Base-by-base conservation (phyloP, 2,329 filamentous ascomycete genomes). In the Alternaria sp. region DNA sequence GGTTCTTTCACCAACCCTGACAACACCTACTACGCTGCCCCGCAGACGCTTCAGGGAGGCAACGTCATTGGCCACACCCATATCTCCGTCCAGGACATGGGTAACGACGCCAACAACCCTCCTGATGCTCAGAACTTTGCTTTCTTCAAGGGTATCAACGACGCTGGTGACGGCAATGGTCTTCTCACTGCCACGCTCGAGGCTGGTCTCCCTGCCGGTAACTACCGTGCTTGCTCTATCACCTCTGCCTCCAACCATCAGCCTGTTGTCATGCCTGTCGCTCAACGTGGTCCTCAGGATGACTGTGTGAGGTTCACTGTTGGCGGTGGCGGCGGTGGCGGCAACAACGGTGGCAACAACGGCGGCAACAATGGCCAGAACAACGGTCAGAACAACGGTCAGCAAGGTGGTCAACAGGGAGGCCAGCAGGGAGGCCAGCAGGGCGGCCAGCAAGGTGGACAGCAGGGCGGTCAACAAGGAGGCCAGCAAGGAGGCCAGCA, bases 81-180 rank as follows among this genome's bases (percentile, higher is more conserved):
- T 70, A 81, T 88, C 63, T 85, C 84, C 6, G 80, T 87, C 19
- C 86, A 88, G 70, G 79, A 83, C 44, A 73, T 87, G 43, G 75
- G 75, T 13, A 73, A 74, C 32, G 67, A 79, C 32, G 59, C 81
- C 45, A 80, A 79, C 45, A 73, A 71, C 6, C 77, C 83, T 58
- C 73, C 80, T 46, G 70, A 83, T 62, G 68, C 83, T 50, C 69
- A 82, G 10, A 78, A 79, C 19, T 88, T 87, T 72, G 83, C 79
- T 23, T 88, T 86, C 77, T 88, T 88, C 82, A 87, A 87, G 79
- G 86, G 86, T 61, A 82, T 88, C 71, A 86, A 88, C 67, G 83
- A 87, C 64, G 78, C 72, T 21, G 85, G 83, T 40, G 79, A 86
- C 62, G 81, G 82, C 10, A 73, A 83, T 6, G 85, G 84, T 7